Conservation (phyloP, 805 yeast species). For the Wickerhamiella brachini region DNA sequence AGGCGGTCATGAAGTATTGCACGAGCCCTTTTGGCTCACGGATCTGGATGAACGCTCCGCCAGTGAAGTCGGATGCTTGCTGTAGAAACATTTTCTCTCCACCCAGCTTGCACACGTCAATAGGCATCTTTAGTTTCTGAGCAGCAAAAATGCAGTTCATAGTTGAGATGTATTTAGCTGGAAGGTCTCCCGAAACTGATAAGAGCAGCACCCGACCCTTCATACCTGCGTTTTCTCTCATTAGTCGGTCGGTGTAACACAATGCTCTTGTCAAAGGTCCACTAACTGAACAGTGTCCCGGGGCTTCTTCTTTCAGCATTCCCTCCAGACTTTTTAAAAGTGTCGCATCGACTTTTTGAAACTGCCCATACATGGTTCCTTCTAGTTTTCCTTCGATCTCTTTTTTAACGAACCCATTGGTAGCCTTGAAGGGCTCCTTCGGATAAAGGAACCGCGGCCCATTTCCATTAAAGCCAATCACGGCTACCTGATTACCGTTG, state of each 20-base stretch:
- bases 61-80: conserved; percentile 91
- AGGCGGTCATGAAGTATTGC: conserved; percentile 69
- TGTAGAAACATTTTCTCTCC: conserved; percentile 69
- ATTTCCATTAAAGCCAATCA: conserved; percentile 58
- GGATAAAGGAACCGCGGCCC: conserved; percentile 70
- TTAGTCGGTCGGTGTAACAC: conserved; percentile 50
- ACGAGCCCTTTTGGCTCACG: conserved; percentile 61
- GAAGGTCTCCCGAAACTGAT: conserved; percentile 49
- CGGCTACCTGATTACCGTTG: conserved; percentile 70
- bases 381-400: conserved; percentile 12
- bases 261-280: conserved; percentile 54
- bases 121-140: conserved; percentile 69
- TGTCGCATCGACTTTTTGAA: conserved; percentile 61
- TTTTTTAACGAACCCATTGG: background rate
- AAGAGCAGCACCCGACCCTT: conserved; percentile 54
- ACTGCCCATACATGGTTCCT: conserved; percentile 68
- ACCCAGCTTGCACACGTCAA: conserved; percentile 79
- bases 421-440: conserved; percentile 14
- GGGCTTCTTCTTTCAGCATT: conserved; percentile 29
- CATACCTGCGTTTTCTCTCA: conserved; percentile 32
- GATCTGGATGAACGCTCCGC: conserved; percentile 69
- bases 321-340: conserved; percentile 46
- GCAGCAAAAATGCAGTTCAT: conserved; percentile 96
- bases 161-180: conserved; percentile 74
- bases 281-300: conserved; percentile 47